These are phyloP conservation scores for Aspergillus sparsus DNA, from an alignment of 495 filamentous ascomycete genomes.

Conservation along the genomic window DNA sequence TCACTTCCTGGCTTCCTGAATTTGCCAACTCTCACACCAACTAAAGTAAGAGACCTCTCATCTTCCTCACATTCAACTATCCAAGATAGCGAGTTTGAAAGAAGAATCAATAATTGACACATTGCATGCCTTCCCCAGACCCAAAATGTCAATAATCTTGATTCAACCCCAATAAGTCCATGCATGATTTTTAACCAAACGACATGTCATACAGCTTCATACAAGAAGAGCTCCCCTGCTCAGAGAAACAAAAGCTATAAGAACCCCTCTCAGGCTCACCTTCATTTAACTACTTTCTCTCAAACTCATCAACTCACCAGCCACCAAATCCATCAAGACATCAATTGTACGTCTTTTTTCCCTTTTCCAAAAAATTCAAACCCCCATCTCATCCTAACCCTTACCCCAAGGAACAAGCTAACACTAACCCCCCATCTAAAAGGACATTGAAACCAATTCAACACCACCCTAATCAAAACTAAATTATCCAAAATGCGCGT, in stretches of 20 bases:
- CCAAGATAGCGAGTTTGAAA: slow-evolving; percentile 2
- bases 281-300: neutral
- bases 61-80: neutral
- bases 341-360: neutral
- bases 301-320: neutral
- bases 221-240: neutral
- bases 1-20: neutral
- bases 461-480: neutral
- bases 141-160: neutral
- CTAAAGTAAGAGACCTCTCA: neutral
- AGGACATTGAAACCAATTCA: too few species aligned
- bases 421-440: too few species aligned
- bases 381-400: neutral
- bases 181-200: neutral
- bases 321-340: neutral
- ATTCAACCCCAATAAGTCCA: neutral
- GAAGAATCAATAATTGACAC: slow-evolving; percentile 3
- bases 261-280: neutral
- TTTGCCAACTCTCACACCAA: neutral
- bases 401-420: neutral
- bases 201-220: neutral
- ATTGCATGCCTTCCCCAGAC: slow-evolving; percentile 2
- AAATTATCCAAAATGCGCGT: slow-evolving; percentile 5
- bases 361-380: neutral
- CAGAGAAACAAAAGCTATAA: neutral